Evolutionary conservation across 2,329 filamentous ascomycete species (phyloP), one percentile per base, ranked within the genome.

Genomic region (Scorias spongiosa): DNA sequence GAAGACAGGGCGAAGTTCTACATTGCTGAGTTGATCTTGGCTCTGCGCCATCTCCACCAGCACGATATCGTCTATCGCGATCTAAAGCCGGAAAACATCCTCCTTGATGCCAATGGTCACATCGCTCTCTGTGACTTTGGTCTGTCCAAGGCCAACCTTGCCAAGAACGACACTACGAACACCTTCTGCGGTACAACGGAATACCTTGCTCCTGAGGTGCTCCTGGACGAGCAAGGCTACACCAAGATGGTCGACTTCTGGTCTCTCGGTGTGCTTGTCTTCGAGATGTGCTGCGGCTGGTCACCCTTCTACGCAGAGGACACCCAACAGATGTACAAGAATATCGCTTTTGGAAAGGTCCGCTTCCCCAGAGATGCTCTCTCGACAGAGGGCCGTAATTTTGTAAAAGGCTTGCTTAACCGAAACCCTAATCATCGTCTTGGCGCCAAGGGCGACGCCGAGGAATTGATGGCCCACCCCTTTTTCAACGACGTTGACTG

Each of bases 201-300:
- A 62, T 98, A 98, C 59, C 74, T 98, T 15, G 91, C 91, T 0
- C 91, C 91, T 0, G 91, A 98, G 60, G 91, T 96, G 2, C 72
- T 98, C 11, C 69, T 98, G 39, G 91, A 98, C 54, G 91, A 98
- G 67, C 84, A 87, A 57, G 91, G 91, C 29, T 98, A 98, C 65
- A 96, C 91, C 44, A 96, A 96, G 68, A 96, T 98, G 91, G 91
- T 98, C 6, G 91, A 98, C 63, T 98, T 96, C 63, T 98, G 91
- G 91, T 98, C 91, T 1, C 73, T 98, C 10, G 91, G 91, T 45
- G 91, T 98, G 40, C 72, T 98, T 44, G 91, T 98, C 1, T 98
- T 98, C 57, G 91, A 98, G 64, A 98, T 98, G 91, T 98, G 91
- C 69, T 98, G 91, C 57, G 91, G 91, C 29, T 98, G 91, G 91